Percentiles rank a stretch among this genome's conserved stretches.
phyloP scores from a whole-genome alignment of 805 yeast species.

The Dipodascopsis tothii region DNA sequence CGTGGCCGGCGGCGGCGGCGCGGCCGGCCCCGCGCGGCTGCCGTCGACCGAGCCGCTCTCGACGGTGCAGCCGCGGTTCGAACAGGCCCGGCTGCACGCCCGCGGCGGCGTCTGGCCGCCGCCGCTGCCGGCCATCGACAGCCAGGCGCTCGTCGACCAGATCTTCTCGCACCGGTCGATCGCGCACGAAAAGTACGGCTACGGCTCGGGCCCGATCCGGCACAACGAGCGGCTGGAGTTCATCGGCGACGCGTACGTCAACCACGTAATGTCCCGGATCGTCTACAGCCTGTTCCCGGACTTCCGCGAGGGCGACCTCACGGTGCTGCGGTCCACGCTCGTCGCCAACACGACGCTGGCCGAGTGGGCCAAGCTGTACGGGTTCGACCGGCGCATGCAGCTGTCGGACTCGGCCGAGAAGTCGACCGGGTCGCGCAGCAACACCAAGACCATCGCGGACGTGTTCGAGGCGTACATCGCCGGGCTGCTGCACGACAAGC shows the following conservation, averaged over 20 bases:
- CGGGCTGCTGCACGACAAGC: slow-evolving; percentile 59
- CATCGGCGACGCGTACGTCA: slow-evolving; percentile 79
- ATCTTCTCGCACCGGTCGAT: slow-evolving; percentile 79
- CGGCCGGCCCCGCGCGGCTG: no score
- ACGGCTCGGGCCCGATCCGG: slow-evolving; percentile 48
- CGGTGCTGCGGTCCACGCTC: slow-evolving; percentile 59
- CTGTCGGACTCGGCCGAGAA: slow-evolving; percentile 40
- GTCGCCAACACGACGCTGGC: slow-evolving; percentile 67
- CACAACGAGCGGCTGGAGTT: slow-evolving; percentile 88
- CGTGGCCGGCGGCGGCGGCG: no score
- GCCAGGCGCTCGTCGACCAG: slow-evolving; percentile 51
- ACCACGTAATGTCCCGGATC: slow-evolving; percentile 61
- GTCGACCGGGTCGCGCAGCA: slow-evolving; percentile 8
- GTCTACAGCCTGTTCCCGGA: slow-evolving; percentile 59
- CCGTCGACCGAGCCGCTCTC: slow-evolving; percentile 10
- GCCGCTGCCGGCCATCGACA: slow-evolving; percentile 56
- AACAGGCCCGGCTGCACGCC: not conserved
- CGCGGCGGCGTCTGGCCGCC: slow-evolving; percentile 46
- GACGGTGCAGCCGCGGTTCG: slow-evolving; percentile 6
- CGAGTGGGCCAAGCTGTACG: slow-evolving; percentile 63
- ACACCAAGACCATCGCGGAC: slow-evolving; percentile 69
- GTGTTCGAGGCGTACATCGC: slow-evolving; percentile 92
- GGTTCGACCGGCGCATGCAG: slow-evolving; percentile 51
- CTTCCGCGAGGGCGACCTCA: slow-evolving; percentile 72
- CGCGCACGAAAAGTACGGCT: slow-evolving; percentile 49